phyloP scores from a whole-genome alignment of 306 rosid species.

The Corylus heterophylla region DNA sequence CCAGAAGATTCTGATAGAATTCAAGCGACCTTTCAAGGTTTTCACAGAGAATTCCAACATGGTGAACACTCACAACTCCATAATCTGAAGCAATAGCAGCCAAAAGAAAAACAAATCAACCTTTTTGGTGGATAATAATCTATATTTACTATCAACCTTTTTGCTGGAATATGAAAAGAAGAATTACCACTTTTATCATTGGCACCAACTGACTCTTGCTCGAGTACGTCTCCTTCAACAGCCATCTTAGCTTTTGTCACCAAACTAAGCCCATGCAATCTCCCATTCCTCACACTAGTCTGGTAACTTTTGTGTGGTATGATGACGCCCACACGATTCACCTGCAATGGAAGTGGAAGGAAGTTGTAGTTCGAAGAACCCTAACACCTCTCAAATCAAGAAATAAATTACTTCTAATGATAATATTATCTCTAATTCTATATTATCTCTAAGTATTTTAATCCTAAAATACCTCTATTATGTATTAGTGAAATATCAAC shows the following conservation, averaged over 20 bases:
- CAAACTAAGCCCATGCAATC: conserved; percentile 32
- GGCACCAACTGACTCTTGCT: conserved; percentile 38
- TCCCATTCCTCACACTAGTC: conserved; percentile 33
- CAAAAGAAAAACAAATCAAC: background rate
- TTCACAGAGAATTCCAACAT: conserved; percentile 83
- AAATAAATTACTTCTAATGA: too few relatives aligned
- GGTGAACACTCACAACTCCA: conserved; percentile 85
- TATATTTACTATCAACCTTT: background rate
- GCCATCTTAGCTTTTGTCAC: conserved; percentile 44
- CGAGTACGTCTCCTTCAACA: conserved; percentile 57
- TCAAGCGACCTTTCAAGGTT: conserved; percentile 78
- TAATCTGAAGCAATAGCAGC: conserved; percentile 54
- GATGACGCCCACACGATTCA: conserved; percentile 30
- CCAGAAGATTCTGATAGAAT: conserved; percentile 82
- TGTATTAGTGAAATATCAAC: background rate
- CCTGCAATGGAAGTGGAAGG: conserved; percentile 39
- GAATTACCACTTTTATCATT: conserved; percentile 44
- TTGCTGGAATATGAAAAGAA: conserved; percentile 2
- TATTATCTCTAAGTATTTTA: too few relatives aligned
- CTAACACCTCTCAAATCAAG: too few relatives aligned
- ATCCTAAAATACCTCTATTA: too few relatives aligned
- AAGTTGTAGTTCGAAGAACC: too few relatives aligned
- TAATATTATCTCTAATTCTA: too few relatives aligned
- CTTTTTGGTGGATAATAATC: background rate
- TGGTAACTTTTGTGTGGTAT: conserved; percentile 32